Evolutionary conservation across 2,329 filamentous ascomycete species (phyloP).

Genomic region (Aspergillus ruber): DNA sequence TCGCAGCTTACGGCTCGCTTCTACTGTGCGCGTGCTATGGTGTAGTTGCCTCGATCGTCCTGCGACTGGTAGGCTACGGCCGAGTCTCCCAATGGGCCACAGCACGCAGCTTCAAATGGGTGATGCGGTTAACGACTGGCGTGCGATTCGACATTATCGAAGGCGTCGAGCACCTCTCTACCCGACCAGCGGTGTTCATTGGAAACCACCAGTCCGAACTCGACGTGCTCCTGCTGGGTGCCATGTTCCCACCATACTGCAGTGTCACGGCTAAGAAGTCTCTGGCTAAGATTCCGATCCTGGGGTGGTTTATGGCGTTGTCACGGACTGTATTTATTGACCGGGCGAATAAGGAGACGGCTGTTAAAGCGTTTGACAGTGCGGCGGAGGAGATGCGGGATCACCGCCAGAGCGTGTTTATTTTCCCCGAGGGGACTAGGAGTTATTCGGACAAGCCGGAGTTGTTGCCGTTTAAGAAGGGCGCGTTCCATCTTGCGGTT

Average conservation of each 20-base stretch:
- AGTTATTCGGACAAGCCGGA: constrained; percentile 77
- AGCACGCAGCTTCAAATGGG: constrained; percentile 70
- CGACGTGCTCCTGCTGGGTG: constrained; percentile 84
- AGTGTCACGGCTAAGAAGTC: constrained; percentile 88
- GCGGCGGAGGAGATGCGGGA: constrained; percentile 73
- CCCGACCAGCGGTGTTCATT: constrained; percentile 80
- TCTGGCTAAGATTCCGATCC: constrained; percentile 69
- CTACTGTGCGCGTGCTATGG: constrained; percentile 61
- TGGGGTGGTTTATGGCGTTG: constrained; percentile 91
- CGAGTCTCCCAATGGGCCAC: constrained; percentile 80
- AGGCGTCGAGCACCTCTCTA: constrained; percentile 58
- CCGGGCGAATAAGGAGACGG: constrained; percentile 73
- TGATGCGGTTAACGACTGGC: constrained; percentile 69
- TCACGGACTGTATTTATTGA: constrained; percentile 94
- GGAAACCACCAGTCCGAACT: constrained; percentile 96
- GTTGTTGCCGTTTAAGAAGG: constrained; percentile 96
- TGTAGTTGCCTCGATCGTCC: constrained; percentile 62
- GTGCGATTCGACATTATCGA: constrained; percentile 67
- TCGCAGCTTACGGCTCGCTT: constrained; percentile 41
- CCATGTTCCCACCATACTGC: constrained; percentile 84
- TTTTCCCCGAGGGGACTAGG: constrained; percentile 73
- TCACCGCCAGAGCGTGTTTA: constrained; percentile 56
- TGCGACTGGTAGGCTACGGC: constrained; percentile 65
- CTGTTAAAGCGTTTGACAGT: constrained; percentile 75
- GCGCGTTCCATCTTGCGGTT: constrained; percentile 91